Base-by-base conservation (phyloP, 768 basidiomycete species). In the Mycena maculata region DNA sequence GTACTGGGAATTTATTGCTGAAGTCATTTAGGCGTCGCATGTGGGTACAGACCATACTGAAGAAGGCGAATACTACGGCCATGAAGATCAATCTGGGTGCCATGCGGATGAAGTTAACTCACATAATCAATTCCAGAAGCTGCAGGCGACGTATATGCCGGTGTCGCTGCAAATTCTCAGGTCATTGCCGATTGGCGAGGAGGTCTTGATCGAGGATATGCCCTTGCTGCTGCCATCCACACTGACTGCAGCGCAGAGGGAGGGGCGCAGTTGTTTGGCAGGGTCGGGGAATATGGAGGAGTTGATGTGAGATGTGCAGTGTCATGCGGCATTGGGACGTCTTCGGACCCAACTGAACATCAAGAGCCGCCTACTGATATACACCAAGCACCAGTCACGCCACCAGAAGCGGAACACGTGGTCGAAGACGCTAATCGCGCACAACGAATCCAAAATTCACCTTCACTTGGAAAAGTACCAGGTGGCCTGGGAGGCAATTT, bases 391-490 rank as follows among this genome's bases (percentile, higher is more conserved):
- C 11, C 11, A 69, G 12, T n/a, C 47, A 2, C 28, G 55, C 7
- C 42, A 62, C 28, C 71, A 73, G 38, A 47, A 55, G 0, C 23
- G 50, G 12, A 63, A 54, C 7, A 73, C 72, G 0, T 47, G 61
- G 2, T 42, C 67, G 0, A 59, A 49, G 22, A 56, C 42, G 10
- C 39, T 62, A 3, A 27, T 73, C 6, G 42, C 49, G 1, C 30
- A 55, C 1, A 61, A 65, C 27, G 60, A 71, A 15, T 50, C 28
- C 38, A 73, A 67, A 41, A 64, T 69, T 16, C 36, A 42, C 2
- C 38, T 50, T 0, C 52, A 60, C 22, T 57, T 58, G 9, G 62
- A 68, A 33, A 71, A 56, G 22, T 73, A 64, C 50, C 58, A 57
- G 16, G 41, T 10, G 4, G 71, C 68, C 9, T 61, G 64, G 41